Conservation (phyloP, 2,329 filamentous ascomycete species). For the Calycina marina region DNA sequence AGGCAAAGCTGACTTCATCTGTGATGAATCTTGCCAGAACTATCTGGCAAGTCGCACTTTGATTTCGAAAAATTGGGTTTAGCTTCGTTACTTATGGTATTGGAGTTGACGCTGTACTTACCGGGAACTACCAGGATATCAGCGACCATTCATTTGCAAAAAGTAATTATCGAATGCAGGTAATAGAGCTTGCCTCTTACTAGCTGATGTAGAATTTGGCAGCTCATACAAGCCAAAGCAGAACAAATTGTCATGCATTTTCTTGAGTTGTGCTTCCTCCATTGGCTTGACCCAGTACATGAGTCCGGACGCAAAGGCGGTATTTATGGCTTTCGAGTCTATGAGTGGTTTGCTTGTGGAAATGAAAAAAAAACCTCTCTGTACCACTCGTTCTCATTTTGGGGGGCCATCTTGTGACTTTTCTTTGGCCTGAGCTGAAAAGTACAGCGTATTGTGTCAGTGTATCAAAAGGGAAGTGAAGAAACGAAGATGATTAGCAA, state of each 20-base stretch:
- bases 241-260: conserved; percentile 41
- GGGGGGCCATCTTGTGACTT: background rate
- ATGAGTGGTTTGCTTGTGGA: conserved; percentile 44
- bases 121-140: too few relatives aligned
- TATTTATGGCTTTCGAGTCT: conserved; percentile 37
- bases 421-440: too few relatives aligned
- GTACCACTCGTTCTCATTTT: conserved; percentile 28
- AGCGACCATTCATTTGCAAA: too few relatives aligned
- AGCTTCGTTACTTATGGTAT: conserved; percentile 3
- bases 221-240: conserved; percentile 42
- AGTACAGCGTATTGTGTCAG: too few relatives aligned
- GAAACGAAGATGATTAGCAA: too few relatives aligned
- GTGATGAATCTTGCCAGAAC: conserved; percentile 52
- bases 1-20: conserved; percentile 54
- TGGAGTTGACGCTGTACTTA: too few relatives aligned
- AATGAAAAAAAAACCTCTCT: conserved; percentile 40
- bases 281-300: conserved; percentile 46
- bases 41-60: conserved; percentile 26
- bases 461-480: too few relatives aligned
- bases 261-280: conserved; percentile 31
- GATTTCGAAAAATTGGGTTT: too few relatives aligned
- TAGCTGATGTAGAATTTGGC: conserved; percentile 19
- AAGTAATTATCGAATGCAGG: too few relatives aligned
- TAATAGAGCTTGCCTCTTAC: conserved; percentile 21
- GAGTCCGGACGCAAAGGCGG: conserved; percentile 38